Base-by-base conservation (phyloP, 2,329 filamentous ascomycete genomes). In the Trichophyton schoenleinii region DNA sequence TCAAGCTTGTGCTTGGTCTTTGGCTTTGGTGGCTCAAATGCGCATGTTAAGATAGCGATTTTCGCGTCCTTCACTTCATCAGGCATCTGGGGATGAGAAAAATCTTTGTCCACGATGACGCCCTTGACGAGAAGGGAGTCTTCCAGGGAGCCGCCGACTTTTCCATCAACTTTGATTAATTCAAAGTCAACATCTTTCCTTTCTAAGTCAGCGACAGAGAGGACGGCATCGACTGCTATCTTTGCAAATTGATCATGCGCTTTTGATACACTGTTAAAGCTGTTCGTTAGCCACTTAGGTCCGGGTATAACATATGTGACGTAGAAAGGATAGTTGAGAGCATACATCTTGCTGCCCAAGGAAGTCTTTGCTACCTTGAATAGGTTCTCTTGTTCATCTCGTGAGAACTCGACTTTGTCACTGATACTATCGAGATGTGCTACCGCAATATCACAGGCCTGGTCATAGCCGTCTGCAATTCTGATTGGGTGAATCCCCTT, bases 1-100 rank as follows among this genome's bases (percentile, higher is more conserved):
- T 99, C 94, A 64, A 99, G 84, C 81, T 96, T 95, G 79, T 99
- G 94, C 84, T 99, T 99, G 57, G 94, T 99, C 84, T 99, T 99
- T 68, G 94, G 94, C 83, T 99, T 99, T 58, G 94, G 94, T 36
- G 94, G 94, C 79, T 99, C 94, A 73, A 99, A 99, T 3, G 94
- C 91, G 75, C 94, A 99, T 59, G 94, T 99, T 63, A 99, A 80
- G 70, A 99, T 99, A 68, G 94, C 94, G 71, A 99, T 86, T 81
- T 96, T 97, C 72, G 94, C 95, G 76, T 99, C 91, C 69, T 81
- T 83, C 66, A 99, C 92, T 77, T 96, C 91, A 58, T 88, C 89
- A 9, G 94, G 94, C 94, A 99, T 99, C 79, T 99, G 94, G 11
- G 94, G 94, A 75, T 99, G 94, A 41, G 94, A 97, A 76, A 99